Percentiles rank a stretch among this genome's conserved stretches.
phyloP scores from a whole-genome alignment of 2,329 filamentous ascomycete genomes.

The Trichoderma brevicompactum region DNA sequence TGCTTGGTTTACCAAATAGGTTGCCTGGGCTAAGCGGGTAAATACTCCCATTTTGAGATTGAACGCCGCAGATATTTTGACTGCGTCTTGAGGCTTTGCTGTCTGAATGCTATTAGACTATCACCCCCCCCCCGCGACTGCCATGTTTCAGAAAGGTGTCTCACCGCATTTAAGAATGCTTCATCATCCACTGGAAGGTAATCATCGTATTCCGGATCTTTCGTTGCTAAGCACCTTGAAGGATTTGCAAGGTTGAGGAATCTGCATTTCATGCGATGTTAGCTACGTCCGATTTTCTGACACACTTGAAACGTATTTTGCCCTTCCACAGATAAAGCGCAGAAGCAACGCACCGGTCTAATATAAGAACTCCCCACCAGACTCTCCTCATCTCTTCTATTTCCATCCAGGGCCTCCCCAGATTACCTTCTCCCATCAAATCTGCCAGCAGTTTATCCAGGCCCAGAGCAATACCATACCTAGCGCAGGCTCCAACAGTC shows the following conservation, averaged over 20 bases:
- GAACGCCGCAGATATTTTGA: constrained; percentile 10
- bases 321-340: neutral
- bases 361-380: constrained; percentile 12
- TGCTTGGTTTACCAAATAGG: constrained; percentile 8
- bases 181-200: constrained; percentile 3
- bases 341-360: neutral
- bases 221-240: neutral
- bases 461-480: neutral
- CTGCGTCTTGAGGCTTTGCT: constrained; percentile 4
- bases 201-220: constrained; percentile 14
- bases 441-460: constrained; percentile 3
- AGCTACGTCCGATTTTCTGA: no score
- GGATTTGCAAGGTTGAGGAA: constrained; percentile 11
- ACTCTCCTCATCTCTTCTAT: constrained; percentile 15
- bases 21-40: constrained; percentile 5
- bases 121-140: fast-evolving
- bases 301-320: no score
- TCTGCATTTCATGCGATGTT: neutral
- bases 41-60: constrained; percentile 8
- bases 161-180: neutral
- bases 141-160: neutral
- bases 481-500: constrained; percentile 11
- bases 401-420: constrained; percentile 6
- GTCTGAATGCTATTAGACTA: neutral
- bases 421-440: neutral